Conservation (phyloP, 257 asterid genomes). For the Nicotiana benthamiana region DNA sequence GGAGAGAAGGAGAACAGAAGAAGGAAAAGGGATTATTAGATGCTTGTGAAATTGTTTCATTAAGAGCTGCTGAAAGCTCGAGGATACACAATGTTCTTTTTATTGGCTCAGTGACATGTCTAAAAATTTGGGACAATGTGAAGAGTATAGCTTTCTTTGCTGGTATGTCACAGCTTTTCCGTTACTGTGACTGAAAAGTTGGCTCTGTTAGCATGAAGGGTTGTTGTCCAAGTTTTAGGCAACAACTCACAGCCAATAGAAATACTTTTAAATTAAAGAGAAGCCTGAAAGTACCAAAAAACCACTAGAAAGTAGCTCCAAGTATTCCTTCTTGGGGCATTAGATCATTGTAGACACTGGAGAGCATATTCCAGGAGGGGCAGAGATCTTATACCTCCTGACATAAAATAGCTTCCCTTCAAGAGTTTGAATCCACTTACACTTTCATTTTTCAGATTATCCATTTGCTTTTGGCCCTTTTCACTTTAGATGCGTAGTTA, state of each 20-base stretch:
- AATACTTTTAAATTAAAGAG: background rate
- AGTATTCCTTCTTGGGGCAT: background rate
- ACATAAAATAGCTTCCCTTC: background rate
- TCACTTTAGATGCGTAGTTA: background rate
- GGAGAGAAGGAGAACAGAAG: background rate
- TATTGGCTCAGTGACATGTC: background rate
- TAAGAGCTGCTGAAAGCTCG: background rate
- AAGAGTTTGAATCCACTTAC: background rate
- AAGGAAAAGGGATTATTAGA: background rate
- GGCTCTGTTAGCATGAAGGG: background rate
- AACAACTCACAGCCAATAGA: background rate
- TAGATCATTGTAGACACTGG: background rate
- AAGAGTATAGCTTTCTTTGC: background rate
- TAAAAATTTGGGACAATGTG: background rate
- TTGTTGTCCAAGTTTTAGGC: background rate
- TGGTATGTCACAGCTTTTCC: background rate
- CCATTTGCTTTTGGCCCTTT: background rate
- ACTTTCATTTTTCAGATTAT: background rate
- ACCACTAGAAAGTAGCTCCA: background rate
- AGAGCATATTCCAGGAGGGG: background rate
- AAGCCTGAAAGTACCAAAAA: slow-evolving; percentile 1
- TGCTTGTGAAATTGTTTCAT: background rate
- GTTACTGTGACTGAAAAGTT: background rate
- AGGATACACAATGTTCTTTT: background rate
- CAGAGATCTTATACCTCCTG: background rate